phyloP scores from a whole-genome alignment of 768 basidiomycete species.

The Cystobasidium onofrii region DNA sequence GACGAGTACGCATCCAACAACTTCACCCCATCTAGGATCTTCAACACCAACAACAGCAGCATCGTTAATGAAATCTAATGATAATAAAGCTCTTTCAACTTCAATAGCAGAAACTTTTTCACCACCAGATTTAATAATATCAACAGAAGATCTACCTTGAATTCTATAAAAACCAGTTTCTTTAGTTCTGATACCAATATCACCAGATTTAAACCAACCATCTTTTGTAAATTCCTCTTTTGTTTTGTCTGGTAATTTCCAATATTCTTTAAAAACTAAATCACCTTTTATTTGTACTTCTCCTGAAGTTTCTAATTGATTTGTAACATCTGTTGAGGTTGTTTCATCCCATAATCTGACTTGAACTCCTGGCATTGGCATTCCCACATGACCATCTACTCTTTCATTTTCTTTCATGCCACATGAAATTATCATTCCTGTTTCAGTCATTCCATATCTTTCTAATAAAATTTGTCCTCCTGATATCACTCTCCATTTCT shows the following conservation, averaged over 20 bases:
- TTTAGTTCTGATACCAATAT: conserved; percentile 40
- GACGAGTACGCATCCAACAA: conserved; percentile 36
- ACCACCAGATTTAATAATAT: conserved; percentile 43
- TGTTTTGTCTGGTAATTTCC: conserved; percentile 33
- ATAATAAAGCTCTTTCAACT: conserved; percentile 41
- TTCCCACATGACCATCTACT: conserved; percentile 42
- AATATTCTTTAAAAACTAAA: conserved; percentile 41
- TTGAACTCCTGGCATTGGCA: conserved; percentile 40
- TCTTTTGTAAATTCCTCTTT: conserved; percentile 41
- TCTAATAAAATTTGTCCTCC: conserved; percentile 42
- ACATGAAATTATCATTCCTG: conserved; percentile 30
- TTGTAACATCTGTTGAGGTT: conserved; percentile 35
- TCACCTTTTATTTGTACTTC: conserved; percentile 42
- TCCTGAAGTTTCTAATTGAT: conserved; percentile 37
- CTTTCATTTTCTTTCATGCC: neutral
- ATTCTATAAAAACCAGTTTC: conserved; percentile 39
- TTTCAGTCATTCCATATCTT: conserved; percentile 45
- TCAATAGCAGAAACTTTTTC: conserved; percentile 44
- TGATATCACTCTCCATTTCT: conserved; percentile 41
- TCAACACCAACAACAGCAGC: conserved; percentile 42
- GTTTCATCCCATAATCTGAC: conserved; percentile 41
- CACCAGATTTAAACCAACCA: conserved; percentile 44
- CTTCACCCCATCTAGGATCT: conserved; percentile 43
- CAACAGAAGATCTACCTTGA: conserved; percentile 40
- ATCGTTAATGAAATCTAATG: conserved; percentile 40